These are phyloP conservation scores for Ceratocystis lukuohia DNA, from an alignment of 2,329 filamentous ascomycete genomes.

Conservation along the genomic window DNA sequence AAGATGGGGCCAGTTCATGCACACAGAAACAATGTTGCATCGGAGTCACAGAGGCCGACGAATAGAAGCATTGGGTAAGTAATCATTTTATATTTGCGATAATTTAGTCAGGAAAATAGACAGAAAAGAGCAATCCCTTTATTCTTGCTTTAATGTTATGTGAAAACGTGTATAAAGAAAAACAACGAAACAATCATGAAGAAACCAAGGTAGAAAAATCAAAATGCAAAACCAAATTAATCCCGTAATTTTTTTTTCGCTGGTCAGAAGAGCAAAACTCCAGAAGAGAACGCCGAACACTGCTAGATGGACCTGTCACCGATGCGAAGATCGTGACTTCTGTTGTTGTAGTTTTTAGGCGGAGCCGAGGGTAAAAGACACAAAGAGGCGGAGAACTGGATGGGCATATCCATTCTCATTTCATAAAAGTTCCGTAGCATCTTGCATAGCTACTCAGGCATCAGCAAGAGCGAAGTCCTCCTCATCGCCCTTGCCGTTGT, in stretches of 20 bases:
- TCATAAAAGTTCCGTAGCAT: background rate
- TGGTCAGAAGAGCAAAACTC: background rate
- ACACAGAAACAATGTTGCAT: too few relatives aligned
- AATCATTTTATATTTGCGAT: too few relatives aligned
- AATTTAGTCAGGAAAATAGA: too few relatives aligned
- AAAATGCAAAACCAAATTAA: background rate
- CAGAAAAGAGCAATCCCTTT: background rate
- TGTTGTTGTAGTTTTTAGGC: background rate
- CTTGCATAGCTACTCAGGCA: background rate
- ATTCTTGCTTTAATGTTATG: background rate
- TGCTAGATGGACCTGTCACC: background rate
- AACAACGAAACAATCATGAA: background rate
- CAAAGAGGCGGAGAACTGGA: slow-evolving; percentile 8
- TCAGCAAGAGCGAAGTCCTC: slow-evolving; percentile 34
- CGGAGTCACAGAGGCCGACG: too few relatives aligned
- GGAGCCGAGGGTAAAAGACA: background rate
- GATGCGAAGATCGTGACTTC: background rate
- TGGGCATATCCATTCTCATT: slow-evolving; percentile 14
- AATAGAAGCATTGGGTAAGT: too few relatives aligned
- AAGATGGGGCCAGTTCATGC: too few relatives aligned
- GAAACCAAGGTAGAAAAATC: background rate
- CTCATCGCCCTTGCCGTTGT: slow-evolving; percentile 49
- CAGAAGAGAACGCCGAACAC: slow-evolving; percentile 6
- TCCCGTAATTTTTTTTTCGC: background rate
- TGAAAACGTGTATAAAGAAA: background rate